A percentile compares a stretch with the other conserved stretches of the same genome.
phyloP scores from a whole-genome alignment of 129 eudicot species.

The Erigeron canadensis region DNA sequence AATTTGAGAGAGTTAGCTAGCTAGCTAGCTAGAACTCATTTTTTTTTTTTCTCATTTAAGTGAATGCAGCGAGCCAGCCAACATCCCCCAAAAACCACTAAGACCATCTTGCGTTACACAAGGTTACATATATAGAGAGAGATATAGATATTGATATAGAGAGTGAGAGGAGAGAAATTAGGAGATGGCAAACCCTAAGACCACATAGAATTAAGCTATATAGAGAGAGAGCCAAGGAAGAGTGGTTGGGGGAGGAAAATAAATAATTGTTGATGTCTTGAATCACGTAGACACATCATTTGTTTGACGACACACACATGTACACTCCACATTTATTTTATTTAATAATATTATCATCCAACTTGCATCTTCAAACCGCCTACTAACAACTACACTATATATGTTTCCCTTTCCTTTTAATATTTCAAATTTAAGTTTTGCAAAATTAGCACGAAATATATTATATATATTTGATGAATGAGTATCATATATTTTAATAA shows the following conservation, averaged over 20 bases:
- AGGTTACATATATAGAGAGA: not conserved
- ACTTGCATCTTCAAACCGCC: constrained; percentile 10
- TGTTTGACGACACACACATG: constrained; percentile 20
- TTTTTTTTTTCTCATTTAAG: constrained; percentile 11
- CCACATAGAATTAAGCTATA: constrained; percentile 17
- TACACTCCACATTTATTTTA: constrained; percentile 19
- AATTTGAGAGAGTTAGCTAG: not conserved
- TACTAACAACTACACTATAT: constrained; percentile 33
- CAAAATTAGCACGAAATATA: too few relatives aligned
- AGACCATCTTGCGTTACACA: not conserved
- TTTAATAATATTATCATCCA: constrained; percentile 12
- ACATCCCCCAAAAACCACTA: constrained; percentile 39
- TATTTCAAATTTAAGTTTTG: not conserved
- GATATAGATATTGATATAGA: not conserved
- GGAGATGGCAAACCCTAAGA: constrained; percentile 28
- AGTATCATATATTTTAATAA: too few relatives aligned
- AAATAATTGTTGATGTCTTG: constrained; percentile 30
- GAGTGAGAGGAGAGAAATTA: not conserved
- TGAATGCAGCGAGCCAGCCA: constrained; percentile 49
- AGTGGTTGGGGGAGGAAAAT: constrained; percentile 37
- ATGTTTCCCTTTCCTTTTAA: not conserved
- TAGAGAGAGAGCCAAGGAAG: constrained; percentile 27
- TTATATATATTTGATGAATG: too few relatives aligned
- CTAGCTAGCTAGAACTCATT: too few relatives aligned
- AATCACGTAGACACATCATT: constrained; percentile 35